A percentile compares a stretch with the other conserved stretches of the same genome.
phyloP scores from a whole-genome alignment of 2,329 filamentous ascomycete genomes.

The Pseudopyrenochaeta lycopersici region DNA sequence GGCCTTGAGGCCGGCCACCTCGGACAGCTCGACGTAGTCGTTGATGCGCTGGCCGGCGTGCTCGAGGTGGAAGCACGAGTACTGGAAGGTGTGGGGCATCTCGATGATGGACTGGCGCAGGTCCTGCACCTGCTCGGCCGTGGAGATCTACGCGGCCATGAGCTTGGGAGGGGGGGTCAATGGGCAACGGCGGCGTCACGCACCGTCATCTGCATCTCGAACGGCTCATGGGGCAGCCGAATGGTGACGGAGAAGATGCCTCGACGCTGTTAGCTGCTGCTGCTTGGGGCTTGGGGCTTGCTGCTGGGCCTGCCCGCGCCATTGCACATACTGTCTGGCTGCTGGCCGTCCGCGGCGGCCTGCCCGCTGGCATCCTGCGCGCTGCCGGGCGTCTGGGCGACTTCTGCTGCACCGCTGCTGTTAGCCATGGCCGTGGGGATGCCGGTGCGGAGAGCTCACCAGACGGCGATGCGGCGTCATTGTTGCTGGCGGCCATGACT shows the following conservation, averaged over 20 bases:
- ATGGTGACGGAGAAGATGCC: slow-evolving; percentile 77
- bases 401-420: slow-evolving; percentile 28
- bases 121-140: slow-evolving; percentile 96
- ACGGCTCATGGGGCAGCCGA: slow-evolving; percentile 80
- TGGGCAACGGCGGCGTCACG: slow-evolving; percentile 16
- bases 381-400: slow-evolving; percentile 32
- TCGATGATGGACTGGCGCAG: slow-evolving; percentile 97
- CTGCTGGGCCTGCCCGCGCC: no score
- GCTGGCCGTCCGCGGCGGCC: slow-evolving; percentile 35
- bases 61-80: slow-evolving; percentile 98
- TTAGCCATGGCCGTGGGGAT: slow-evolving; percentile 34
- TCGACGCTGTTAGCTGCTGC: slow-evolving; percentile 27
- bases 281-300: no score
- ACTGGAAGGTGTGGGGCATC: slow-evolving; percentile 89
- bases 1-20: slow-evolving; percentile 80
- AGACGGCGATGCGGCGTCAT: slow-evolving; percentile 48
- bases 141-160: slow-evolving; percentile 71
- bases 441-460: slow-evolving; percentile 39
- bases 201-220: slow-evolving; percentile 87
- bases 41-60: slow-evolving; percentile 89
- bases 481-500: slow-evolving; percentile 45
- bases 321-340: slow-evolving; percentile 41
- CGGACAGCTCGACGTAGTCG: slow-evolving; percentile 91
- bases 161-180: slow-evolving; percentile 33
- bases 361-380: slow-evolving; percentile 31